A percentile compares a stretch with the other conserved stretches of the same genome.
phyloP scores from a whole-genome alignment of 208 protist genomes.

The Porcisia deanei region DNA sequence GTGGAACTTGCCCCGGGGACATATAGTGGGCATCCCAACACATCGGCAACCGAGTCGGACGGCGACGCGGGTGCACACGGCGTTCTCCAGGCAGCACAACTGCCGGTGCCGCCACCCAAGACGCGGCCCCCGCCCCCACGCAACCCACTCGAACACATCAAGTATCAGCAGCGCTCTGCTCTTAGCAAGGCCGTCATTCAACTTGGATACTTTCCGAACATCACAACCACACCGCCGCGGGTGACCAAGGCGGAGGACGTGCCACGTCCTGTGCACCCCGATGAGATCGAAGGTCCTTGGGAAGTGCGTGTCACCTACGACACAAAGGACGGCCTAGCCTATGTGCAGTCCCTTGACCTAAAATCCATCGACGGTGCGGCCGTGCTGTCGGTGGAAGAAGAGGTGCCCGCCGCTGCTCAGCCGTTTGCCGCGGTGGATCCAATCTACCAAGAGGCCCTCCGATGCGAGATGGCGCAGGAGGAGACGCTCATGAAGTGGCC shows the following conservation, averaged over 20 bases:
- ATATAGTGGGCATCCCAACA: constrained; percentile 14
- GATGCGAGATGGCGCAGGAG: constrained; percentile 69
- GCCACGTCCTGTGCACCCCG: constrained; percentile 81
- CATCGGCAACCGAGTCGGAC: constrained; percentile 2
- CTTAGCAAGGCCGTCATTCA: constrained; percentile 76
- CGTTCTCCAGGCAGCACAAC: constrained; percentile 48
- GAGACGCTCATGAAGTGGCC: constrained; percentile 89
- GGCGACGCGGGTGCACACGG: constrained; percentile 22
- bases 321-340: constrained; percentile 53
- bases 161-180: constrained; percentile 54
- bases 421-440: constrained; percentile 65
- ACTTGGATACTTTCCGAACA: constrained; percentile 86
- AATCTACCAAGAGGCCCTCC: constrained; percentile 76
- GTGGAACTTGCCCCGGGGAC: constrained; percentile 84
- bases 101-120: constrained; percentile 72
- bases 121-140: constrained; percentile 40
- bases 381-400: constrained; percentile 54
- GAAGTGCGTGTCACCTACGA: constrained; percentile 86
- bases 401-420: constrained; percentile 32
- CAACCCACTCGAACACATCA: constrained; percentile 80
- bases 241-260: constrained; percentile 46
- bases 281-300: constrained; percentile 91
- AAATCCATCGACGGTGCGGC: constrained; percentile 63
- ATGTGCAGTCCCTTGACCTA: constrained; percentile 68
- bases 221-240: constrained; percentile 51